A percentile compares a stretch with the other conserved stretches of the same genome.
phyloP scores from a whole-genome alignment of 1,284 basidiomycete species.

The Puccinia polysora region DNA sequence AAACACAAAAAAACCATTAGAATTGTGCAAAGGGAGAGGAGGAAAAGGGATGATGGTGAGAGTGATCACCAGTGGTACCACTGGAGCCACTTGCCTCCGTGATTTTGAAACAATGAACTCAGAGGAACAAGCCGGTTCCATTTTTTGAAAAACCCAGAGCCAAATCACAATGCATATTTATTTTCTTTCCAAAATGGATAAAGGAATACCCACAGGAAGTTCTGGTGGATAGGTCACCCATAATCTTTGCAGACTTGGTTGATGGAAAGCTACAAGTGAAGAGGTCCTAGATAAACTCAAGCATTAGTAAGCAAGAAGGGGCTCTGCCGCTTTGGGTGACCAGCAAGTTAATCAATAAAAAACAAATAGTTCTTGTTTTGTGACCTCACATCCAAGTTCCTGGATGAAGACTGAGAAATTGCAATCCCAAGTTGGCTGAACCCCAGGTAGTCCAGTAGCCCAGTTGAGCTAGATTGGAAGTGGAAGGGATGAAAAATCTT shows the following conservation, averaged over 20 bases:
- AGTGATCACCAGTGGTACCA: no score
- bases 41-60: neutral
- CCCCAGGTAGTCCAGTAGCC: no score
- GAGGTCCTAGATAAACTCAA: no score
- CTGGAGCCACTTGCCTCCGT: no score
- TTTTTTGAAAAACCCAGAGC: conserved; percentile 54
- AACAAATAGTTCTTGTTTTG: conserved; percentile 74
- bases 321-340: no score
- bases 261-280: conserved; percentile 84
- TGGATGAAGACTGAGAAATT: conserved; percentile 88
- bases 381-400: conserved; percentile 79
- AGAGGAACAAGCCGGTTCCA: conserved; percentile 48
- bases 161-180: conserved; percentile 77
- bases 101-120: conserved; percentile 45
- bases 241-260: conserved; percentile 78
- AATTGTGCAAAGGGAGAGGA: neutral
- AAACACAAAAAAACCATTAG: no score
- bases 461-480: conserved; percentile 73
- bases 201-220: conserved; percentile 82
- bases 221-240: no score
- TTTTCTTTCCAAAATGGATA: conserved; percentile 77
- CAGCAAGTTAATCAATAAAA: neutral
- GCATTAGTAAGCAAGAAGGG: no score
- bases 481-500: conserved; percentile 66
- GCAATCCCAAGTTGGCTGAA: no score